Evolutionary conservation across 164 flowering plant genomes (phyloP).

Genomic region (Amborella trichopoda): DNA sequence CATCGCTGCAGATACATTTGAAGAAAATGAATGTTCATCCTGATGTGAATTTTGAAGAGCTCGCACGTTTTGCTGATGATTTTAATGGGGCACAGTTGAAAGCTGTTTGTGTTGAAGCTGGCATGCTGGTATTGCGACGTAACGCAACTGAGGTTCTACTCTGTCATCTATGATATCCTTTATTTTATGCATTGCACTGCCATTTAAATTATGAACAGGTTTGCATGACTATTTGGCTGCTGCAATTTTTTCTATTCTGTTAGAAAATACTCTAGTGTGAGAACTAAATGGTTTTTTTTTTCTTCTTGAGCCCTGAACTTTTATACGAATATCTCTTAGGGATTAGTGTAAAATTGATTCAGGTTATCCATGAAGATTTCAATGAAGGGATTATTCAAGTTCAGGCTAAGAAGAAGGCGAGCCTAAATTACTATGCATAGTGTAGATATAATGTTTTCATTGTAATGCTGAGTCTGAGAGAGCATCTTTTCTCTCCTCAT

Average conservation of each 20-base stretch:
- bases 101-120: slow-evolving; percentile 99
- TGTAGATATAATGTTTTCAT: no score
- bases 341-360: not conserved
- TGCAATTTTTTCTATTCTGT: no score
- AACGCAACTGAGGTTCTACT: slow-evolving; percentile 85
- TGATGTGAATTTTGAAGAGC: slow-evolving; percentile 94
- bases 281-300: no score
- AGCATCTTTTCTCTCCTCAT: no score
- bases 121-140: slow-evolving; percentile 96
- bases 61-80: slow-evolving; percentile 96
- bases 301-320: no score
- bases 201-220: no score
- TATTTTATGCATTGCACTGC: no score
- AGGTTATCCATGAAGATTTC: slow-evolving; percentile 4
- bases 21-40: slow-evolving; percentile 95
- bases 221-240: no score
- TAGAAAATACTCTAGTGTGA: no score
- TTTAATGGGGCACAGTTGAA: slow-evolving; percentile 97
- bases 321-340: no score
- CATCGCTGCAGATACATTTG: slow-evolving; percentile 65
- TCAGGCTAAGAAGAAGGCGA: slow-evolving; percentile 2
- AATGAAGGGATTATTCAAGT: slow-evolving; percentile 1
- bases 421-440: slow-evolving; percentile 3
- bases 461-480: no score
- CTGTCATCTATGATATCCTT: no score